Percentiles rank a stretch among this genome's conserved stretches.
phyloP scores from a whole-genome alignment of 768 basidiomycete genomes.

The Terana coerulea region DNA sequence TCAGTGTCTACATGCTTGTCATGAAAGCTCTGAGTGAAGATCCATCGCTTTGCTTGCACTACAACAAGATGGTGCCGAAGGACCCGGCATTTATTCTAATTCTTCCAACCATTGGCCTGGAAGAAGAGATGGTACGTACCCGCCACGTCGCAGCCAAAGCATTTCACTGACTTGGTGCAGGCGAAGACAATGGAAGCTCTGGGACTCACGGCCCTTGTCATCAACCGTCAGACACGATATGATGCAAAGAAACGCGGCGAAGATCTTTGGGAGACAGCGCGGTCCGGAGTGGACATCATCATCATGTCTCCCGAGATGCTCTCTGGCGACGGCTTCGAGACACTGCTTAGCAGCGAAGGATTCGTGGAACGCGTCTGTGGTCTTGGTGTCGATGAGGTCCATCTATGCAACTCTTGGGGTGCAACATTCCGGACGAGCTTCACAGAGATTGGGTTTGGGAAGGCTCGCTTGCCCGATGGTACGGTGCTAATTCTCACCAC shows the following conservation, averaged over 20 bases:
- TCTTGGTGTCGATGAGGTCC: constrained; percentile 19
- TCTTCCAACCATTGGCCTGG: constrained; percentile 4
- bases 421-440: constrained; percentile 14
- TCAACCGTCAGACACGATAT: background rate
- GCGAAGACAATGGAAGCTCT: background rate
- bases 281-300: constrained; percentile 1
- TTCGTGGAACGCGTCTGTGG: constrained; percentile 7
- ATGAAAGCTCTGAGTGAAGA: constrained; percentile 15
- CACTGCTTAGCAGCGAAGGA: constrained; percentile 2
- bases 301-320: constrained; percentile 22
- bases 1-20: constrained; percentile 18
- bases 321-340: constrained; percentile 12
- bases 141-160: too few species aligned
- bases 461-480: constrained; percentile 1
- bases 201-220: background rate
- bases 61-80: constrained; percentile 6
- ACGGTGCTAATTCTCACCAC: constrained; percentile 11
- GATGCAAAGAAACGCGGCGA: background rate
- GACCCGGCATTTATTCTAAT: constrained; percentile 16
- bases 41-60: constrained; percentile 10
- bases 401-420: constrained; percentile 21
- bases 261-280: constrained; percentile 12
- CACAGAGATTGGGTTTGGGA: constrained; percentile 5
- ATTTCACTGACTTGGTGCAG: background rate
- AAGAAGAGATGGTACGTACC: constrained; percentile 7